A percentile compares a stretch with the other conserved stretches of the same genome.
These are phyloP conservation scores for Aspergillus mulundensis DNA, from an alignment of 495 filamentous ascomycete species.

Conservation along the genomic window DNA sequence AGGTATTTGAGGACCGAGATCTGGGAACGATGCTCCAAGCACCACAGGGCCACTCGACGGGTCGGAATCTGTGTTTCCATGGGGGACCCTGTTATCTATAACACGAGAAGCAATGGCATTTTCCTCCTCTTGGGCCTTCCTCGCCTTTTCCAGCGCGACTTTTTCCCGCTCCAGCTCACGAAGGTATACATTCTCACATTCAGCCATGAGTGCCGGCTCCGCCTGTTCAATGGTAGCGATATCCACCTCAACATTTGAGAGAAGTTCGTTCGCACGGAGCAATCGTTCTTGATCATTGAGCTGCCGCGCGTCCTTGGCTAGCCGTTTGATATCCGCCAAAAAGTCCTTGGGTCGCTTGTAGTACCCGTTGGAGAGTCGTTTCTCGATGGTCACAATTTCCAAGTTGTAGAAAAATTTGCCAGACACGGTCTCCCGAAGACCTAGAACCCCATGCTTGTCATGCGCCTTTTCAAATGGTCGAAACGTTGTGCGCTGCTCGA, in stretches of 20 bases:
- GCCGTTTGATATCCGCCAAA: constrained; percentile 72
- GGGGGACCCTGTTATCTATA: constrained; percentile 37
- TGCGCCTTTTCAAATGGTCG: constrained; percentile 72
- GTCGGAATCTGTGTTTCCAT: constrained; percentile 39
- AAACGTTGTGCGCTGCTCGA: constrained; percentile 49
- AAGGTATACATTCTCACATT: constrained; percentile 70
- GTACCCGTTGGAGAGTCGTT: constrained; percentile 88
- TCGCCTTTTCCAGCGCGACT: constrained; percentile 58
- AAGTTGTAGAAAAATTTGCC: constrained; percentile 91
- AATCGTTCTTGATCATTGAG: constrained; percentile 71
- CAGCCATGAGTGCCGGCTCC: constrained; percentile 59
- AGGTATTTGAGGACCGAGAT: constrained; percentile 26
- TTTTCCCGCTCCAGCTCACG: constrained; percentile 68
- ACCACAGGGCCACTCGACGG: constrained; percentile 55
- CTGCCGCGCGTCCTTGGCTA: constrained; percentile 77
- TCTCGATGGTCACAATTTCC: constrained; percentile 89
- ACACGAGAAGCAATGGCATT: constrained; percentile 21
- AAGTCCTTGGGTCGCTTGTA: constrained; percentile 89
- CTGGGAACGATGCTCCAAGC: constrained; percentile 55
- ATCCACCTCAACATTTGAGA: constrained; percentile 89
- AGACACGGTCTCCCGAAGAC: constrained; percentile 63
- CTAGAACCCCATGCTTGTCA: constrained; percentile 70
- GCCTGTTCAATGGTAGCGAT: constrained; percentile 62
- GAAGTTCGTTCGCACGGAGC: constrained; percentile 82
- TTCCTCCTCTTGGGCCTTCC: constrained; percentile 44